Evolutionary conservation across 176 grass and related monocot genomes (phyloP).

Genomic region (Raddia guianensis): DNA sequence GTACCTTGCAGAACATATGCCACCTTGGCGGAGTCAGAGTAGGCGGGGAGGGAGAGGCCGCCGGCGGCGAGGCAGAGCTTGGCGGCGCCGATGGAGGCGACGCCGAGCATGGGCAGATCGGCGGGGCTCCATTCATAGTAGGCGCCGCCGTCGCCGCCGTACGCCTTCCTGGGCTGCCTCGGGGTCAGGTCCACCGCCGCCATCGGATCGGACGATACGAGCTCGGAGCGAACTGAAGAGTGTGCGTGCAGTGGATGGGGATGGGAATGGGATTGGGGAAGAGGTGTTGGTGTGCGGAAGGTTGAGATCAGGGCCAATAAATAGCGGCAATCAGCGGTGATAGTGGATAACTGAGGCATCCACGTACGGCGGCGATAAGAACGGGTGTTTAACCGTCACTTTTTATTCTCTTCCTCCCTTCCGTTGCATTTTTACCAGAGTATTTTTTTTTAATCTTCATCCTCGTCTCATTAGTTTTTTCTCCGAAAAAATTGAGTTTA

Average conservation of each 20-base stretch:
- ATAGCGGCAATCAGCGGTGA: no score
- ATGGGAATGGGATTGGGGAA: not conserved
- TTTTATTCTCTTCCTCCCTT: no score
- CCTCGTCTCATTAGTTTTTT: no score
- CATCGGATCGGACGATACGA: constrained; percentile 23
- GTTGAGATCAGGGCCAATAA: no score
- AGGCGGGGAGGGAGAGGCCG: constrained; percentile 74
- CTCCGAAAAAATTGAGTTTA: no score
- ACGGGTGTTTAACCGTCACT: no score
- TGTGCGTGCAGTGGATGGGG: not conserved
- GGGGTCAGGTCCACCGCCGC: constrained; percentile 82
- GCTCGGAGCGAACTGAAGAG: not conserved
- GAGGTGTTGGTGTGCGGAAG: no score
- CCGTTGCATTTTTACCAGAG: no score
- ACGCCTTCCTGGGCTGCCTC: constrained; percentile 52
- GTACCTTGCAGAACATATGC: constrained; percentile 89
- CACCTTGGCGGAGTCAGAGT: constrained; percentile 93
- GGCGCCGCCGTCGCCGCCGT: constrained; percentile 58
- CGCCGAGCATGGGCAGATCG: constrained; percentile 81
- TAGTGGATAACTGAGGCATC: no score
- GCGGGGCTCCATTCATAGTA: constrained; percentile 76
- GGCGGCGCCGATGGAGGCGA: constrained; percentile 74
- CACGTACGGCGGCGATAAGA: no score
- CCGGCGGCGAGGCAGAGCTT: constrained; percentile 66
- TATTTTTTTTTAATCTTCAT: no score